Evolutionary conservation across 2,329 filamentous ascomycete genomes (phyloP).

Genomic region (Colletotrichum lupini): DNA sequence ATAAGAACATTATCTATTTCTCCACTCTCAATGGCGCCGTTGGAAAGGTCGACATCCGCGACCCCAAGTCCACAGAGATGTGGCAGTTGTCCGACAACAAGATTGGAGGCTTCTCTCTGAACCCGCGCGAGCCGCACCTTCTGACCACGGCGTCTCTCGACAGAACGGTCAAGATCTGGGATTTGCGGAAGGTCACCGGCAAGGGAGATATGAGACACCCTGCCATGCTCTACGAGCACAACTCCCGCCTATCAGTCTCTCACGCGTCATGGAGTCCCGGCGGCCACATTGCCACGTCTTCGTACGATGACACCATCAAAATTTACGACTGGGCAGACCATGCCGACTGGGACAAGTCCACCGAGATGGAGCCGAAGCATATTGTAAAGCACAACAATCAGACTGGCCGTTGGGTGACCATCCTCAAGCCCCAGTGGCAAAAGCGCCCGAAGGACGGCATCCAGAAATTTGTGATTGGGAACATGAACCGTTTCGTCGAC

Average conservation of each 20-base stretch:
- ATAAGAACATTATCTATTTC: constrained; percentile 84
- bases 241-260: constrained; percentile 85
- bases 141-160: constrained; percentile 92
- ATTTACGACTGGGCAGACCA: constrained; percentile 82
- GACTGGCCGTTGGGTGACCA: constrained; percentile 94
- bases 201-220: constrained; percentile 71
- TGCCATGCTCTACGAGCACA: constrained; percentile 81
- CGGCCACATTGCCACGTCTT: constrained; percentile 89
- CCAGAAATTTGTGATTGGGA: constrained; percentile 91
- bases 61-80: constrained; percentile 66
- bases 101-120: constrained; percentile 91
- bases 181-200: constrained; percentile 81
- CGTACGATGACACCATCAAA: constrained; percentile 95
- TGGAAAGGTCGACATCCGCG: constrained; percentile 83
- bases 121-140: constrained; percentile 83
- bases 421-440: constrained; percentile 88
- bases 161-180: constrained; percentile 91
- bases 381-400: constrained; percentile 91
- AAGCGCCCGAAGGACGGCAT: constrained; percentile 79
- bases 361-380: constrained; percentile 75
- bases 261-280: constrained; percentile 90
- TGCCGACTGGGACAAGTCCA: constrained; percentile 63
- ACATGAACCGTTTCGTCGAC: constrained; percentile 98
- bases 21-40: constrained; percentile 86
- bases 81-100: constrained; percentile 91